Evolutionary conservation across 1,284 basidiomycete genomes (phyloP), one percentile per base, ranked within the genome.

Genomic region (Pseudozyma pruni): DNA sequence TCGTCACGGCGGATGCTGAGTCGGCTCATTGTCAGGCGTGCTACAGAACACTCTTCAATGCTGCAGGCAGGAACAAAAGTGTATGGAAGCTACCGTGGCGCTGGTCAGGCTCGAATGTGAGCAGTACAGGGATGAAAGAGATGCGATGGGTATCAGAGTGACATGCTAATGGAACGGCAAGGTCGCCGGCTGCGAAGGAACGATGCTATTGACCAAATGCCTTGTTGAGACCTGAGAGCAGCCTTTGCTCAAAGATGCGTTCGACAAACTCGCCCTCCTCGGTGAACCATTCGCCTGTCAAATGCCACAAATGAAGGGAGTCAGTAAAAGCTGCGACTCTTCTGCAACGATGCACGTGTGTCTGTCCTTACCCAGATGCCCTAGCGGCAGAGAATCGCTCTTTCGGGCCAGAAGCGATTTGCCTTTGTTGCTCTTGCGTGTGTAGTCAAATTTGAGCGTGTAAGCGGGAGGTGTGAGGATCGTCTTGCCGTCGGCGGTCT

Each of bases 281-380:
- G 11, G 78, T 79, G 62, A 81, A 79, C 78, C 79, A 81, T 54
- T 81, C 80, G 56, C 74, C 78, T 76, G 59, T 14, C 4, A 55
- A n/a, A 19, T 44, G 29, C 7, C 10, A 23, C 14, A 23, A 16
- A 16, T 4, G 16, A 39, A 20, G 37, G 13, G 27, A 6, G 34
- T 37, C 22, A 44, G 29, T 38, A 10, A 33, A 25, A 32, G 19
- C 8, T n/a, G 20, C 8, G 19, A 10, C 34, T 32, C 9, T 17
- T 29, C 39, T n/a, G n/a, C 9, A 31, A 35, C 9, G 11, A 3
- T 45, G 42, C 20, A 1, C 13, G 11, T 5, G 20, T 27, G 22
- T 4, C 32, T 34, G 2, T 1, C 62, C 75, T 64, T 54, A 75
- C 79, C 78, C 16, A 80, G 53, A 40, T 80, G 69, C 11, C 80